Evolutionary conservation across 371 early-diverging fungal species (phyloP), one percentile per base, ranked within the genome.

Genomic region (Mucor saturninus): DNA sequence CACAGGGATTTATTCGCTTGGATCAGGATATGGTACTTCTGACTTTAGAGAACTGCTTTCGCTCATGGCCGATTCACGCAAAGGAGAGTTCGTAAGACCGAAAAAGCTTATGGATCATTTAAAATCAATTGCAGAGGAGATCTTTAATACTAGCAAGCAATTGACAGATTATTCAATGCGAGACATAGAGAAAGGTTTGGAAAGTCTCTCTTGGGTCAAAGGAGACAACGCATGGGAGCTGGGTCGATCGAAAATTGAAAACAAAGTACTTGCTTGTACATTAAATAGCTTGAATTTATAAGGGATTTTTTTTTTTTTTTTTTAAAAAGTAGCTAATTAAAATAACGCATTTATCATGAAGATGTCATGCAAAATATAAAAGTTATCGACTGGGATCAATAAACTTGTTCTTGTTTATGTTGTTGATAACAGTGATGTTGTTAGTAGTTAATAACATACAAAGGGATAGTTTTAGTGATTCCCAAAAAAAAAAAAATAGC

Each of bases 11-110:
- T 57, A 48, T 26, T n/a, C 55, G 5, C 32, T 55, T 21, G 60
- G 31, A 6, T 15, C 57, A 10, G 38, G 55, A 13, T 69, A 72
- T 57, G 61, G 67, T 4, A 56, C 55, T 14, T 11, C 32, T 10
- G 73, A 73, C 21, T 69, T 69, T 14, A 61, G 64, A 43, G 72
- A 71, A 6, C 43, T 71, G 7, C 29, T 67, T 10, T 28, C 35
- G n/a, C 37, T 58, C 1, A 37, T 48, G 13, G 8, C 8, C 3
- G 50, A 39, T 10, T 6, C 57, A 15, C 15, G n/a, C 8, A 15
- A 28, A 39, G 29, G 9, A 0, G 4, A n/a, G 2, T 46, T 46
- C 49, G 49, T 37, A 35, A 46, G 61, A 46, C 56, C 66, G 2
- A 32, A 15, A 26, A 67, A 67, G 26, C 42, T 67, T 38, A 32